A percentile compares a stretch with the other conserved stretches of the same genome.
Conservation (phyloP, 768 basidiomycete species). For the Tylopilus rubrobrunneus region DNA sequence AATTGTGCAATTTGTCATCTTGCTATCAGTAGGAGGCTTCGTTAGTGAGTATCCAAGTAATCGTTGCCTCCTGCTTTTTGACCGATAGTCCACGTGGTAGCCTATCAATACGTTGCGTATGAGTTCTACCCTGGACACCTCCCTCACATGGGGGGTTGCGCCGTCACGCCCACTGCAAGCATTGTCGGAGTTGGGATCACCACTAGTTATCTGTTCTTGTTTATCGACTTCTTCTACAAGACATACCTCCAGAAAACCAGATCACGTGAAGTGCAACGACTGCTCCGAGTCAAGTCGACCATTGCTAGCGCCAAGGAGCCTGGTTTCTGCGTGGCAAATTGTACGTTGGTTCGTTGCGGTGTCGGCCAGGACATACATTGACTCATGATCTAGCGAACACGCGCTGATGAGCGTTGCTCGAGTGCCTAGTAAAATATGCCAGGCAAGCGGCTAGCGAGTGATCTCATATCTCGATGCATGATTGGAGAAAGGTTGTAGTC, state of each 20-base stretch:
- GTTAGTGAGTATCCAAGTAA: conserved; percentile 6
- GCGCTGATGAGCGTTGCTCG: neutral
- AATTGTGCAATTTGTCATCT: conserved; percentile 19
- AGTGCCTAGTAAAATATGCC: too few species aligned
- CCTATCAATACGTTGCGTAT: conserved; percentile 17
- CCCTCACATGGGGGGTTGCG: conserved; percentile 15
- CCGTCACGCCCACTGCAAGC: conserved; percentile 11
- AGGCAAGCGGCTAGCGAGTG: neutral
- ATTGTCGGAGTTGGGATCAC: conserved; percentile 10
- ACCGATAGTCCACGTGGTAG: too few species aligned
- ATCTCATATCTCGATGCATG: neutral
- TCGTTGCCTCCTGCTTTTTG: too few species aligned
- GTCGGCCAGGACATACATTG: neutral
- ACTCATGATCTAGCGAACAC: neutral
- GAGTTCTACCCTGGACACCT: conserved; percentile 15
- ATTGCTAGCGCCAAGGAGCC: neutral
- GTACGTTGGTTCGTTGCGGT: neutral
- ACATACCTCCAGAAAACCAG: conserved; percentile 10
- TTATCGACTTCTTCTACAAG: conserved; percentile 20
- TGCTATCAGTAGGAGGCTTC: conserved; percentile 9
- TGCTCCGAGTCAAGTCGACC: neutral
- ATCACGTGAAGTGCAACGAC: neutral
- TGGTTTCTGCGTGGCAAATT: conserved; percentile 10
- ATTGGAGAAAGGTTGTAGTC: neutral
- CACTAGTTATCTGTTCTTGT: conserved; percentile 18